Evolutionary conservation across 2,329 filamentous ascomycete species (phyloP).

Genomic region (Colletotrichum liriopes): DNA sequence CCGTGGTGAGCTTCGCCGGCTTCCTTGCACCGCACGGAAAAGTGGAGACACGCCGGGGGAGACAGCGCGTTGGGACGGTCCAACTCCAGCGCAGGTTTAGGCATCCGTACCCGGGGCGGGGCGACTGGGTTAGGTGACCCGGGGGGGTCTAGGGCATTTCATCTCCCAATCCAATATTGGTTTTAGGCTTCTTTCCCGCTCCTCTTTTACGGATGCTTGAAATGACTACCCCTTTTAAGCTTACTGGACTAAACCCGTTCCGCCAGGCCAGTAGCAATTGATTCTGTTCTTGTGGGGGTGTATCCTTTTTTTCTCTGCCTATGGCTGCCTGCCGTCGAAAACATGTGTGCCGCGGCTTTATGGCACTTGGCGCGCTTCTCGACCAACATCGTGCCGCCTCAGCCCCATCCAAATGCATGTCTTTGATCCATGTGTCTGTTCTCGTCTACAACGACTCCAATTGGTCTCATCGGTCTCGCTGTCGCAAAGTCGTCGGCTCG

Average conservation of each 20-base stretch:
- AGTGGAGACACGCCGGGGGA: background rate
- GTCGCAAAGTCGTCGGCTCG: background rate
- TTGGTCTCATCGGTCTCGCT: background rate
- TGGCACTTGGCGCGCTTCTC: background rate
- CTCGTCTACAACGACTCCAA: background rate
- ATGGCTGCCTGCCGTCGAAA: background rate
- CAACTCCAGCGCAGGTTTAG: background rate
- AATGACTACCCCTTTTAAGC: background rate
- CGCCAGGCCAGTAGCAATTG: background rate
- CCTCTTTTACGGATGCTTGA: slow-evolving; percentile 5
- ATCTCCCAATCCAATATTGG: slow-evolving; percentile 2
- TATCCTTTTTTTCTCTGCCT: background rate
- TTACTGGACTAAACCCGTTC: background rate
- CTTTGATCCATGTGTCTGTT: background rate
- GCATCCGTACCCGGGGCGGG: slow-evolving; percentile 5
- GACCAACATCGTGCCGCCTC: slow-evolving; percentile 6
- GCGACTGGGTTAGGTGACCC: slow-evolving; percentile 10
- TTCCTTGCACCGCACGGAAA: slow-evolving; percentile 9
- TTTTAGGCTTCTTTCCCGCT: background rate
- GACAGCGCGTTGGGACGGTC: background rate
- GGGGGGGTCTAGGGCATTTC: background rate
- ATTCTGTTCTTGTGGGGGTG: background rate
- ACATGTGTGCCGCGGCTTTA: background rate
- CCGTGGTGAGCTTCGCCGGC: slow-evolving; percentile 2
- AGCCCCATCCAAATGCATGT: background rate